Base-by-base conservation (phyloP, 306 rosid species). In the Abrus precatorius region DNA sequence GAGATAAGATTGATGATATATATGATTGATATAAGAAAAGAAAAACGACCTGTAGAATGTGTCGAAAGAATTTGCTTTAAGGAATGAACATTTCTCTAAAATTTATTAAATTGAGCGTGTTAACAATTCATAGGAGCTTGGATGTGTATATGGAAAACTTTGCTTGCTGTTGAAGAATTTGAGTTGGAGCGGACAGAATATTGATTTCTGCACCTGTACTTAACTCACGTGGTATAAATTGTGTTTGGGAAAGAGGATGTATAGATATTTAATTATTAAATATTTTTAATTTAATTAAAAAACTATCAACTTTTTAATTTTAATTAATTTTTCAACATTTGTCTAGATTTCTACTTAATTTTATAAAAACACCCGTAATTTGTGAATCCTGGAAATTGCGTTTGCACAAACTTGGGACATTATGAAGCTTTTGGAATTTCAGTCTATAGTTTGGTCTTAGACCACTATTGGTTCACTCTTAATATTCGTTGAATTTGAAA, bases 381-480 rank as follows among this genome's bases (percentile, higher is more conserved):
- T 81, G 75, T 33, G 63, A 66, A 67, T 45, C 29, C 65, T 45
- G 76, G 49, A 74, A n/a, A 28, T 12, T 50, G 71, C 65, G 5
- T 66, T 53, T 57, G 30, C 61, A 57, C 69, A 66, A 66, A 8
- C 44, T 10, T 20, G 14, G 9, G 13, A 53, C 55, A 50, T 65
- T 14, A 3, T 29, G 72, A 62, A 33, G 45, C 70, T 20, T 32
- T 3, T 6, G 57, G 69, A 44, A 45, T 44, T 14, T 54, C 14
- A 20, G 20, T 20, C 20, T 20, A 20, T 20, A 20, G 0, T 9
- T 29, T 5, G 63, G 34, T 56, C 36, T 7, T 56, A 8, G 12
- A 56, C 1, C 3, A 7, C 34, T 20, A 54, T 14, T 54, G 30
- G 61, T 54, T 32, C 32, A 55, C 20, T 28, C 7, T 56, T 56